Conservation (phyloP, 805 yeast genomes). For the Candida caryicola region DNA sequence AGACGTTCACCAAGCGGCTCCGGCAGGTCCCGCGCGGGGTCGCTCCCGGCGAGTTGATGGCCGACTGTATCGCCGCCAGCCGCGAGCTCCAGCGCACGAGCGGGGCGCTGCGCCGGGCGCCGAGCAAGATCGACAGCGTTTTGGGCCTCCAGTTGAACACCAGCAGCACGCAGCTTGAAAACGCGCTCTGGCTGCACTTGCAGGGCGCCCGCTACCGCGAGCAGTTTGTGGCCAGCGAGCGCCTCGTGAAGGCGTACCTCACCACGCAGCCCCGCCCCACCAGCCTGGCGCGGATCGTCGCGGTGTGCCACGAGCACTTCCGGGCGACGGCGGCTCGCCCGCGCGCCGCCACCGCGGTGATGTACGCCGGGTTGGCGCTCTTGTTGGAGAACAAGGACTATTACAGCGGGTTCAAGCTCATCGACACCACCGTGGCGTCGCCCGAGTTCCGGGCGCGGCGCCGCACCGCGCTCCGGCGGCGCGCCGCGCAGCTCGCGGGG, state of each 20-base stretch:
- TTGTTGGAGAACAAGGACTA: constrained; percentile 28
- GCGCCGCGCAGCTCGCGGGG: background rate
- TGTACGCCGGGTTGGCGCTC: constrained; percentile 13
- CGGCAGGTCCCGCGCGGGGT: constrained; percentile 1
- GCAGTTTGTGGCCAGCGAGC: constrained; percentile 2
- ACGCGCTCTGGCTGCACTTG: constrained; percentile 4
- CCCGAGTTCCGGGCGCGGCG: constrained; percentile 4
- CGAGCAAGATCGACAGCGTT: background rate
- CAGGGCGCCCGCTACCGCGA: background rate
- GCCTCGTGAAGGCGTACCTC: constrained; percentile 16
- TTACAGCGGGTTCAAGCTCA: constrained; percentile 22
- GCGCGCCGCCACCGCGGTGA: background rate
- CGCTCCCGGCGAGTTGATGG: constrained; percentile 6
- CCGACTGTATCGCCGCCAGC: constrained; percentile 23
- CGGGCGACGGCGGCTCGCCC: too few relatives aligned
- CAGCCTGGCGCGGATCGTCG: constrained; percentile 2
- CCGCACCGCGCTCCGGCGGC: background rate
- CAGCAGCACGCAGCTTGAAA: constrained; percentile 4
- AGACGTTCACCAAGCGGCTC: constrained; percentile 21
- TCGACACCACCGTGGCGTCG: constrained; percentile 24
- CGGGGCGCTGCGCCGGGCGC: background rate
- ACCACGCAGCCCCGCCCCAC: constrained; percentile 18
- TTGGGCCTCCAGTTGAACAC: constrained; percentile 1
- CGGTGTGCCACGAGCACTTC: background rate
- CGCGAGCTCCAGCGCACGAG: constrained; percentile 17